A percentile compares a stretch with the other conserved stretches of the same genome.
These are phyloP conservation scores for Chaetomium tenue DNA, from an alignment of 495 filamentous ascomycete species.

Conservation along the genomic window DNA sequence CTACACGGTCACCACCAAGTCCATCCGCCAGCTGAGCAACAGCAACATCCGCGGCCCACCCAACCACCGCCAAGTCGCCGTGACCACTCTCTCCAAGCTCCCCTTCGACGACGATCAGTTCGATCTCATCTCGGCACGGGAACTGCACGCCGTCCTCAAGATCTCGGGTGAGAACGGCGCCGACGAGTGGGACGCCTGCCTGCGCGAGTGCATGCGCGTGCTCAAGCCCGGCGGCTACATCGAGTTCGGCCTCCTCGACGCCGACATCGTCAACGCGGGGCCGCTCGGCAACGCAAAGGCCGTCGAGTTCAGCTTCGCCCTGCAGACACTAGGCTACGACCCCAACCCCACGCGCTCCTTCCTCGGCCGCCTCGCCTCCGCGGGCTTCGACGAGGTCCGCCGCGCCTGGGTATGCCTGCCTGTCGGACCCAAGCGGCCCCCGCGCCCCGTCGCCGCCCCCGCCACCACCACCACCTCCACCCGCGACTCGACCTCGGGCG, in stretches of 20 bases:
- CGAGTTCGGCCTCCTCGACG: slow-evolving; percentile 85
- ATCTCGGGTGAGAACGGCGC: slow-evolving; percentile 57
- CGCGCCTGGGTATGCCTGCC: slow-evolving; percentile 89
- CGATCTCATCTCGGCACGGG: slow-evolving; percentile 88
- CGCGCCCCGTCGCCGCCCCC: slow-evolving; percentile 26
- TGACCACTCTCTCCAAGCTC: slow-evolving; percentile 70
- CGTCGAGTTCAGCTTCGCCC: slow-evolving; percentile 84
- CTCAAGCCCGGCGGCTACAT: slow-evolving; percentile 91
- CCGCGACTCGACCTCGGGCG: slow-evolving; percentile 13
- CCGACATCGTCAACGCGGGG: slow-evolving; percentile 81
- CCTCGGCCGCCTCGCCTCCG: slow-evolving; percentile 66
- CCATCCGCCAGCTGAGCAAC: slow-evolving; percentile 61
- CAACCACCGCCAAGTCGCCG: slow-evolving; percentile 80
- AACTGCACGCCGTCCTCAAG: slow-evolving; percentile 77
- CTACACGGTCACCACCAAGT: slow-evolving; percentile 77
- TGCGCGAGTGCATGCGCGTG: slow-evolving; percentile 81
- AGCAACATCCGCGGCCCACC: slow-evolving; percentile 71
- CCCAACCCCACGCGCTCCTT: slow-evolving; percentile 76
- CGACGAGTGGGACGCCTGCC: slow-evolving; percentile 86
- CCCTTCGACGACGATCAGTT: slow-evolving; percentile 89
- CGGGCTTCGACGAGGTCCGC: slow-evolving; percentile 75
- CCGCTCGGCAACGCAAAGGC: slow-evolving; percentile 72
- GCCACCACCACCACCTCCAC: slow-evolving; percentile 20
- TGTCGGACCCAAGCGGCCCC: slow-evolving; percentile 63
- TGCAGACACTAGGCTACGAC: slow-evolving; percentile 86